phyloP scores from a whole-genome alignment of 164 flowering plant species.

The Kingdonia uniflora region DNA sequence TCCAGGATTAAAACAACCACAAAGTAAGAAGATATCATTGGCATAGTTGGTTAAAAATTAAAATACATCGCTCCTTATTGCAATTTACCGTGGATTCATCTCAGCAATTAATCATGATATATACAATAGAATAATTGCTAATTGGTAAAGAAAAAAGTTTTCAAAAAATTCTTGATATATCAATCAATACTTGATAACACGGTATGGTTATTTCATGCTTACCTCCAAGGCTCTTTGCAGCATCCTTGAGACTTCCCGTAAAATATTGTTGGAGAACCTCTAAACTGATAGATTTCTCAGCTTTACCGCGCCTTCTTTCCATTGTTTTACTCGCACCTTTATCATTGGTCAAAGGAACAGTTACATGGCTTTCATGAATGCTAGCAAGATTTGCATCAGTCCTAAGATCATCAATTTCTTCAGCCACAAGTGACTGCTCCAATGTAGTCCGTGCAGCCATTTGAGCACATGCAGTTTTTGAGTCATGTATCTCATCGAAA shows the following conservation, averaged over 20 bases:
- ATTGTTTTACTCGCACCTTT: constrained; percentile 28
- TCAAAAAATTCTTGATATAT: neutral
- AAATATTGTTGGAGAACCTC: constrained; percentile 91
- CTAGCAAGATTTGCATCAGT: constrained; percentile 12
- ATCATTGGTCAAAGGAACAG: constrained; percentile 15
- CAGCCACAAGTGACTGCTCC: constrained; percentile 15
- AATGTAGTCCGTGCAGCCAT: constrained; percentile 13
- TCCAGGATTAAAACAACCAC: no score
- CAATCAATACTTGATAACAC: neutral
- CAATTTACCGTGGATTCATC: no score
- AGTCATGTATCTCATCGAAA: constrained; percentile 19
- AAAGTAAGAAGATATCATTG: no score
- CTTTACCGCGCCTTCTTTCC: constrained; percentile 63
- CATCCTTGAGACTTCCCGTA: constrained; percentile 95
- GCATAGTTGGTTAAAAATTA: no score
- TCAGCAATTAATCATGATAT: no score
- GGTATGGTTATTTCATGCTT: constrained; percentile 13
- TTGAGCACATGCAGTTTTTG: constrained; percentile 20
- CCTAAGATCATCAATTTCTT: constrained; percentile 14
- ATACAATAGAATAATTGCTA: no score
- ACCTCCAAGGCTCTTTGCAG: constrained; percentile 98
- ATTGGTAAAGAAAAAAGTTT: neutral
- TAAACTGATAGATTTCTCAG: constrained; percentile 82
- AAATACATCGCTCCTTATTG: no score
- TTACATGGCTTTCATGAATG: constrained; percentile 15